Conservation (phyloP, 2,329 filamentous ascomycete species). For the Leptographium lundbergii region DNA sequence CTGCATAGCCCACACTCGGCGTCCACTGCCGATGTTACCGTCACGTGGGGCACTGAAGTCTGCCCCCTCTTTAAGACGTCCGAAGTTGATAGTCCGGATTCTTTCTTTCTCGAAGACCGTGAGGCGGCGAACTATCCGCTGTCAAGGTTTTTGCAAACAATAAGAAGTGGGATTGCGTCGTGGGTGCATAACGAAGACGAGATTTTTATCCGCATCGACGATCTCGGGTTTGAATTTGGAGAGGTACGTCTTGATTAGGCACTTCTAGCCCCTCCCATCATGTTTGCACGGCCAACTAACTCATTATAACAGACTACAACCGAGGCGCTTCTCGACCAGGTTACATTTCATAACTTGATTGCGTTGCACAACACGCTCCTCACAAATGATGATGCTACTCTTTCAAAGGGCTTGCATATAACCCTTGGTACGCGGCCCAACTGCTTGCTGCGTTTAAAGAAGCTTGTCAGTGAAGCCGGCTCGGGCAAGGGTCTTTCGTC, state of each 20-base stretch:
- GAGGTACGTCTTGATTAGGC: constrained; percentile 25
- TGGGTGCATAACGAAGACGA: constrained; percentile 34
- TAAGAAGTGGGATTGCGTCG: constrained; percentile 32
- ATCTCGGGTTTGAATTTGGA: constrained; percentile 39
- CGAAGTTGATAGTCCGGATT: constrained; percentile 24
- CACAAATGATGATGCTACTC: constrained; percentile 10
- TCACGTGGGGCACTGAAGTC: constrained; percentile 19
- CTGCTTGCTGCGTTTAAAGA: constrained; percentile 11
- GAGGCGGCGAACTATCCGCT: constrained; percentile 30
- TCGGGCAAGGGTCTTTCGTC: constrained; percentile 11
- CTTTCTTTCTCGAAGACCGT: constrained; percentile 32
- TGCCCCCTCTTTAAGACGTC: constrained; percentile 21
- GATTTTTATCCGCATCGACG: constrained; percentile 36
- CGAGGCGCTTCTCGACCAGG: constrained; percentile 12
- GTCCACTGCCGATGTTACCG: constrained; percentile 16
- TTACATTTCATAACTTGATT: constrained; percentile 13
- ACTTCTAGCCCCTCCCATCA: too few relatives aligned
- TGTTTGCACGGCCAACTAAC: neutral
- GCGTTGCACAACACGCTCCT: constrained; percentile 13
- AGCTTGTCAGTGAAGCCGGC: constrained; percentile 12
- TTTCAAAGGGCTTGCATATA: constrained; percentile 8
- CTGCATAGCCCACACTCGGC: constrained; percentile 3
- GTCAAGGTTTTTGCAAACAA: constrained; percentile 28
- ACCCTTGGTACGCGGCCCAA: constrained; percentile 13
- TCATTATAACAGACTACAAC: constrained; percentile 10